Evolutionary conservation across 805 yeast genomes (phyloP), one percentile per base, ranked within the genome.

Genomic region (Zygoascus biomembranicola): DNA sequence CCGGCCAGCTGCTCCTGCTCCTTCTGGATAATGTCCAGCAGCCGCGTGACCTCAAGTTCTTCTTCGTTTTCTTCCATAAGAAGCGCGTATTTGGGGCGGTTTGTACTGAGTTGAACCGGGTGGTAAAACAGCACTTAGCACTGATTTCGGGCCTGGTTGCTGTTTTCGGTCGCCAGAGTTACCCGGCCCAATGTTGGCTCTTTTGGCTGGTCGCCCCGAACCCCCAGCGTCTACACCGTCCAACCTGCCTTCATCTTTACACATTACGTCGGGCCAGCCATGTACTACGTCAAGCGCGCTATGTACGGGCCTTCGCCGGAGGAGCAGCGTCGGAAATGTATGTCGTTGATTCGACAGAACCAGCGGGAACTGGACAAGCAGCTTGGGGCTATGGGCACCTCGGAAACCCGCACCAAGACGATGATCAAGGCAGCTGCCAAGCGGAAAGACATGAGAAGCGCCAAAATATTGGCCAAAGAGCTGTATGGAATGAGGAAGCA

Each of bases 221-320:
- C 28, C 28, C 6, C 28, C 28, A 6, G n/a, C n/a, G n/a, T n/a
- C 6, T 23, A 3, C 28, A 23, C 3, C 3, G 6, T 4, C 28
- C 28, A 23, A 23, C 28, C 28, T 23, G 28, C 3, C 28, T 23
- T 23, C 28, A 23, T 6, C 28, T 23, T 23, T 6, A 23, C 28
- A 23, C 28, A 3, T 6, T 4, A 23, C 28, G 6, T 3, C 28
- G 28, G 28, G 28, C 28, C 28, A 4, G 28, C 28, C 28, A 92
- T 92, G 98, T 89, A 92, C 65, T 85, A 76, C 66, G 68, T 92
- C 35, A 90, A 88, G 71, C 83, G 84, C 66, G 87, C 90, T 3
- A 84, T 92, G 41, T 92, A 95, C 85, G 99, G 99, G 0, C 97
- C 98, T 0, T 97, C 90, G 65, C 97, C 97, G 43, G 84, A 85